Conservation (phyloP, 2,329 filamentous ascomycete species). For the Fusarium sp. region DNA sequence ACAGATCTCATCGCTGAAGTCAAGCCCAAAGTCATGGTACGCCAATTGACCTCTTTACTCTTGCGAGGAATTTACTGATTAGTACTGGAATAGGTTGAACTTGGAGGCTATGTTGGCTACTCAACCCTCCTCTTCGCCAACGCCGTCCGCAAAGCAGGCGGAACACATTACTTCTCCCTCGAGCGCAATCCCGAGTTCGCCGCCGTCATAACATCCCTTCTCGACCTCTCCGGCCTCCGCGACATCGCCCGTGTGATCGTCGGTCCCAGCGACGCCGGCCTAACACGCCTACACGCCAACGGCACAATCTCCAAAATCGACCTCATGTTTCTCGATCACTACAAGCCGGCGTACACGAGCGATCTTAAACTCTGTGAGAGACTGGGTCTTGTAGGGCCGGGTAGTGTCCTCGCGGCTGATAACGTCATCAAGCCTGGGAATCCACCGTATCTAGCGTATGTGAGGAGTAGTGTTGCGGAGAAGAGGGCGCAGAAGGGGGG, state of each 20-base stretch:
- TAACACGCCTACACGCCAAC: conserved; percentile 68
- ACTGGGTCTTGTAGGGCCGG: conserved; percentile 71
- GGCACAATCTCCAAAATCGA: conserved; percentile 71
- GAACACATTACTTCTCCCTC: conserved; percentile 75
- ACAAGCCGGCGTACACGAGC: conserved; percentile 78
- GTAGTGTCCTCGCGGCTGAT: conserved; percentile 74
- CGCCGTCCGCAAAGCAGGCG: conserved; percentile 72
- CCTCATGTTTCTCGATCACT: conserved; percentile 83
- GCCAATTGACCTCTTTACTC: not conserved
- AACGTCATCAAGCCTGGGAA: conserved; percentile 79
- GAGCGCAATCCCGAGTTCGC: conserved; percentile 81
- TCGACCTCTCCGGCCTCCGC: conserved; percentile 78
- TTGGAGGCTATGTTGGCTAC: conserved; percentile 86
- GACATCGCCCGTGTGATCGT: conserved; percentile 77
- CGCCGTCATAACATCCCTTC: conserved; percentile 74
- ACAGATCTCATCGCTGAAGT: conserved; percentile 73
- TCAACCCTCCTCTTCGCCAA: conserved; percentile 81
- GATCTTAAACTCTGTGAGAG: conserved; percentile 84
- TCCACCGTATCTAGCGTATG: conserved; percentile 77
- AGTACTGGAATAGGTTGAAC: conserved; percentile 65
- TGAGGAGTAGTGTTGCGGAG: conserved; percentile 71
- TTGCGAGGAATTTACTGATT: not conserved
- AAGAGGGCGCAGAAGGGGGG: conserved; percentile 62
- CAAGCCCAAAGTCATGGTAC: conserved; percentile 74
- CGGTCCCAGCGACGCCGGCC: conserved; percentile 74